Evolutionary conservation across 2,329 filamentous ascomycete species (phyloP).

Genomic region (Parastagonospora nodorum): DNA sequence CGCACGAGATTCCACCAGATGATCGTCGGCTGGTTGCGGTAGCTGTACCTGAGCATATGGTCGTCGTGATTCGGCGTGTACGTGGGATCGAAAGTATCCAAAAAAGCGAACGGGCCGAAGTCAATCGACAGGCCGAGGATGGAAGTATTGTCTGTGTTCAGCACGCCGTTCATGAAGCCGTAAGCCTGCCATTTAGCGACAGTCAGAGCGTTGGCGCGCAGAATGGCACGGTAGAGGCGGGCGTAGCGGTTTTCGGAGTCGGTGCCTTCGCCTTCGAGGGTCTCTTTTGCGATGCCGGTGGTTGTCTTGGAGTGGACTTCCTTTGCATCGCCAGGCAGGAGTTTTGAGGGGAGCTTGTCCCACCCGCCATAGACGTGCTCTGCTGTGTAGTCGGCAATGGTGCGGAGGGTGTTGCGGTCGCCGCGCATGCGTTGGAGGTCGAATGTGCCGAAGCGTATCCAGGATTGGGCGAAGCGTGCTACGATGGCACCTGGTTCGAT

Average conservation of each 20-base stretch:
- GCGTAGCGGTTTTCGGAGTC: constrained; percentile 84
- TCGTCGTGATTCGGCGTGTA: constrained; percentile 99
- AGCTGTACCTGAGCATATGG: constrained; percentile 81
- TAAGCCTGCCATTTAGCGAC: constrained; percentile 97
- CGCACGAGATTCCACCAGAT: constrained; percentile 99
- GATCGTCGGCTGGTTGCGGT: constrained; percentile 91
- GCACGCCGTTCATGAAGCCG: constrained; percentile 97
- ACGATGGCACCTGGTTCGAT: constrained; percentile 93
- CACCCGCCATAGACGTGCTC: constrained; percentile 89
- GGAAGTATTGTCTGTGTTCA: constrained; percentile 98
- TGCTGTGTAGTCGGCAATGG: constrained; percentile 79
- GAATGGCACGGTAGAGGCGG: constrained; percentile 84
- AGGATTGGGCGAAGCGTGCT: constrained; percentile 85
- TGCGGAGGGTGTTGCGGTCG: constrained; percentile 74
- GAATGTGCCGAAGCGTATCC: constrained; percentile 94
- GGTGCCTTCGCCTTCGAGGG: constrained; percentile 69
- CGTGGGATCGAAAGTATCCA: constrained; percentile 92
- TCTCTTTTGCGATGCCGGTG: constrained; percentile 59
- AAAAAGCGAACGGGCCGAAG: constrained; percentile 95
- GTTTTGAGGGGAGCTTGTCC: constrained; percentile 73
- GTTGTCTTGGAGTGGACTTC: constrained; percentile 51
- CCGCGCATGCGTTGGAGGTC: constrained; percentile 85
- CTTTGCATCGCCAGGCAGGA: constrained; percentile 56
- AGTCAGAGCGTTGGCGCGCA: constrained; percentile 80
- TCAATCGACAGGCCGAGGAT: constrained; percentile 88